Conservation (phyloP, 768 basidiomycete species). For the Lactarius sanguifluus region DNA sequence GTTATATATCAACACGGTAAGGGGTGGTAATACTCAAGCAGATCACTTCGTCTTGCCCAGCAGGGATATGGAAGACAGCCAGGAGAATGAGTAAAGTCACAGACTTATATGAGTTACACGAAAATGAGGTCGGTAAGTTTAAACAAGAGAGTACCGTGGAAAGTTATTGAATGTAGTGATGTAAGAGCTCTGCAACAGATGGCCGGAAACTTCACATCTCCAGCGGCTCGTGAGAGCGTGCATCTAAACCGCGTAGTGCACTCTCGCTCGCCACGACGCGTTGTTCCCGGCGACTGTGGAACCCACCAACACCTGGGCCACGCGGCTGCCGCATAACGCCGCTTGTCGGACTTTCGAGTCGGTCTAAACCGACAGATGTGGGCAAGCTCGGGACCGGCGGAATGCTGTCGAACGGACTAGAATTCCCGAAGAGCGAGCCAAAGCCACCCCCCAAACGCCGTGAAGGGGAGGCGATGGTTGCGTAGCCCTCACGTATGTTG, state of each 20-base stretch:
- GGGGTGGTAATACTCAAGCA: constrained; percentile 13
- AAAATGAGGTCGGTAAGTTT: constrained; percentile 22
- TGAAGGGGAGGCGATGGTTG: constrained; percentile 80
- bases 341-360: constrained; percentile 39
- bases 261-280: constrained; percentile 49
- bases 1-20: constrained; percentile 22
- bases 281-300: constrained; percentile 53
- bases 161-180: constrained; percentile 16
- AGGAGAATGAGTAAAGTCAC: constrained; percentile 23
- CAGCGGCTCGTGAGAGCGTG: constrained; percentile 82
- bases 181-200: constrained; percentile 11
- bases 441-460: constrained; percentile 74
- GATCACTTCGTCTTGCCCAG: constrained; percentile 32
- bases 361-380: constrained; percentile 43
- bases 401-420: constrained; percentile 44
- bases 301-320: constrained; percentile 77
- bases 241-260: constrained; percentile 63
- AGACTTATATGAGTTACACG: constrained; percentile 29
- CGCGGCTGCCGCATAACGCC: constrained; percentile 84
- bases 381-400: constrained; percentile 84
- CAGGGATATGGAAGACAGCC: constrained; percentile 30
- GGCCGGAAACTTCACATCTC: constrained; percentile 40
- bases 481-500: constrained; percentile 84
- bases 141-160: constrained; percentile 23
- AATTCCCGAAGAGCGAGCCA: constrained; percentile 61